Evolutionary conservation across 331 rosid species (phyloP).

Genomic region (Acacia concinna): DNA sequence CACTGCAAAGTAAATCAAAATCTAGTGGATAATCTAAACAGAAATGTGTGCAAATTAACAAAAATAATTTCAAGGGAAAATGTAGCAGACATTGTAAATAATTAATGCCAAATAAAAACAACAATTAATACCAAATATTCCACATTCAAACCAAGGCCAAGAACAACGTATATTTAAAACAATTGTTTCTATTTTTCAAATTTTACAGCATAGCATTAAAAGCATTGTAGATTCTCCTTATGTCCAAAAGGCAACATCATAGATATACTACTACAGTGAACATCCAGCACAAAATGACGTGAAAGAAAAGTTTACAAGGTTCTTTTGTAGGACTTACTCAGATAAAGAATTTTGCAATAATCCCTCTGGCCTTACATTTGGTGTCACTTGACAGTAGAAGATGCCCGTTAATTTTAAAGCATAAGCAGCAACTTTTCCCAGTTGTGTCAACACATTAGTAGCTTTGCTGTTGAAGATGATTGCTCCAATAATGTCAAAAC

Average conservation of each 20-base stretch:
- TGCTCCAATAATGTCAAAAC: slow-evolving; percentile 20
- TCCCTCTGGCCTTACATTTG: slow-evolving; percentile 39
- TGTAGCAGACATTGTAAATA: neutral
- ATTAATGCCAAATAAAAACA: neutral
- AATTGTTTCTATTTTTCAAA: neutral
- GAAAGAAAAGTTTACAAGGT: neutral
- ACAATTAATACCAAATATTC: neutral
- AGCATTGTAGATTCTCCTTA: neutral
- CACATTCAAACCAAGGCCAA: neutral
- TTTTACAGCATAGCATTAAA: neutral
- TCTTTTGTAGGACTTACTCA: slow-evolving; percentile 46
- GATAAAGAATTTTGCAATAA: slow-evolving; percentile 36
- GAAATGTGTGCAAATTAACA: neutral
- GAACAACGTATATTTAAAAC: neutral
- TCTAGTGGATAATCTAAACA: neutral
- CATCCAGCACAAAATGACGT: neutral
- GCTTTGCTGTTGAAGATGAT: slow-evolving; percentile 52
- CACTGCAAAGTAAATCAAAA: neutral
- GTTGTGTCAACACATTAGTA: slow-evolving; percentile 55
- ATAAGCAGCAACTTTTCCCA: slow-evolving; percentile 54
- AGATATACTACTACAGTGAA: neutral
- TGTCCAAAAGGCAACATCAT: neutral
- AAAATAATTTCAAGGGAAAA: neutral
- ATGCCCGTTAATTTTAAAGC: slow-evolving; percentile 56
- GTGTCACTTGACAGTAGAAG: slow-evolving; percentile 54